These are phyloP conservation scores for Agaricales sp. DNA, from an alignment of 1,284 basidiomycete species.

Conservation along the genomic window DNA sequence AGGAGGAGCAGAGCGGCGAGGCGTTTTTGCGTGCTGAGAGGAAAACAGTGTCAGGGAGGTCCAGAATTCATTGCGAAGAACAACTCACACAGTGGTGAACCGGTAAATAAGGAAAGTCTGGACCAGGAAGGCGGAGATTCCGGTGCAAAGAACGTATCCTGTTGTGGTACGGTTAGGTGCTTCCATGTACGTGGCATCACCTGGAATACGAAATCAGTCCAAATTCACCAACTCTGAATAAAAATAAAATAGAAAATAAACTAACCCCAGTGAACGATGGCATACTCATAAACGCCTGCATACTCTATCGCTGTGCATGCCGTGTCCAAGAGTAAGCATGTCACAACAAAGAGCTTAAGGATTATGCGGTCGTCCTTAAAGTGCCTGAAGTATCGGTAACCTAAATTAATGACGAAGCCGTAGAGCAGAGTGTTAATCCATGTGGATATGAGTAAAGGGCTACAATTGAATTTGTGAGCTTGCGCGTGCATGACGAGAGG, in stretches of 20 bases:
- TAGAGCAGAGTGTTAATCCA: neutral
- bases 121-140: neutral
- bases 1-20: neutral
- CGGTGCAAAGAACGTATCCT: neutral
- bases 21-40: neutral
- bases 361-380: neutral
- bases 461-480: too few species aligned
- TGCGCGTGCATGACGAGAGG: too few species aligned
- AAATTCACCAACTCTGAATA: too few species aligned
- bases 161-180: neutral
- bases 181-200: neutral
- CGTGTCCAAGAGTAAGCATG: neutral
- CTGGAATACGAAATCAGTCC: neutral
- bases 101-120: neutral
- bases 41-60: neutral
- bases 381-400: neutral
- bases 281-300: neutral
- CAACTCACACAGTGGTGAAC: neutral
- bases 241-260: neutral
- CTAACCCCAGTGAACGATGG: neutral
- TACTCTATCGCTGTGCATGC: neutral
- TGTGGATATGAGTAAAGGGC: neutral
- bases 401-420: neutral
- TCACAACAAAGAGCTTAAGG: neutral
- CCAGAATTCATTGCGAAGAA: neutral